These are phyloP conservation scores for Leccinum ponderosum DNA, from an alignment of 1,284 basidiomycete genomes.

Conservation along the genomic window DNA sequence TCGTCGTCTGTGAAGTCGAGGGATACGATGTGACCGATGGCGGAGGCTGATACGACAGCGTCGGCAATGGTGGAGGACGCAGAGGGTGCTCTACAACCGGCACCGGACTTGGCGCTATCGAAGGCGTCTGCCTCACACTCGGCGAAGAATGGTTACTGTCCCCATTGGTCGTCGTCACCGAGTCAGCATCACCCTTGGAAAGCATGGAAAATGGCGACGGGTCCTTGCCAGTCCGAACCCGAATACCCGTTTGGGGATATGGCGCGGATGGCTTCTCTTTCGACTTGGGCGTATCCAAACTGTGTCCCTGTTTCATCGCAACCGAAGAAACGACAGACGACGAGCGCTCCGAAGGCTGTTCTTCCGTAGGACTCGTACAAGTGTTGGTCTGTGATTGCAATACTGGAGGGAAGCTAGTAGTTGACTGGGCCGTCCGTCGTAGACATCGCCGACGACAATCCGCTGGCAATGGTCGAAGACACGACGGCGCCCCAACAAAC, in stretches of 20 bases:
- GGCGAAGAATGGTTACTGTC: conserved; percentile 8
- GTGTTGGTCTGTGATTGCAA: background rate
- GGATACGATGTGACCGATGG: conserved; percentile 10
- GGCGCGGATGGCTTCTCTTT: conserved; percentile 36
- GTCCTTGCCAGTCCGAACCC: conserved; percentile 41
- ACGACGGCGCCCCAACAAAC: conserved; percentile 45
- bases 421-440: background rate
- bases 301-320: conserved; percentile 11
- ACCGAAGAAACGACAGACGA: conserved; percentile 5
- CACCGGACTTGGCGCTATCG: conserved; percentile 16
- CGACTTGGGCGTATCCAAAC: conserved; percentile 20
- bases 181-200: conserved; percentile 1
- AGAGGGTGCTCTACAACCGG: conserved; percentile 8
- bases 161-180: background rate
- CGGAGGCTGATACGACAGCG: background rate
- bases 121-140: conserved; percentile 11
- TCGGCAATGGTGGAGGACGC: conserved; percentile 13
- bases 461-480: conserved; percentile 9
- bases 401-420: background rate
- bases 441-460: background rate
- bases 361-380: conserved; percentile 11
- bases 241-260: conserved; percentile 44
- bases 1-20: conserved; percentile 13
- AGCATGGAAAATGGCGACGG: conserved; percentile 24
- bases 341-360: conserved; percentile 14